Evolutionary conservation across 1,139 yeast species (phyloP).

Genomic region (Kazachstania sp.): DNA sequence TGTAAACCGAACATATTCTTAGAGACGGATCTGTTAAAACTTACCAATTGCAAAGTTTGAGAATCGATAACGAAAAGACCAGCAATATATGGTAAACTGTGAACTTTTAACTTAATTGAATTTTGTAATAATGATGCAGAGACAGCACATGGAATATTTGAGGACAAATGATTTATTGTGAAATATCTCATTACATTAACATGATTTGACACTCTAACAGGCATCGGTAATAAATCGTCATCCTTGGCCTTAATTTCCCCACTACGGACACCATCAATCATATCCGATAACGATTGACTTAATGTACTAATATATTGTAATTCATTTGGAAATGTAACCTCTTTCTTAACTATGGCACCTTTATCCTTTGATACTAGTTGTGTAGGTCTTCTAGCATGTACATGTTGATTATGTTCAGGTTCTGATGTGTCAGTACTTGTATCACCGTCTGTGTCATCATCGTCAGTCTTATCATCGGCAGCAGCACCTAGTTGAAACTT

Average conservation of each 20-base stretch:
- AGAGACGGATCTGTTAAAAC: slow-evolving; percentile 69
- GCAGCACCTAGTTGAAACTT: slow-evolving; percentile 8
- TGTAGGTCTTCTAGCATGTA: neutral
- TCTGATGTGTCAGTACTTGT: neutral
- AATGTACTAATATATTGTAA: slow-evolving; percentile 20
- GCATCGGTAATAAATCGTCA: slow-evolving; percentile 33
- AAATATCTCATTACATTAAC: slow-evolving; percentile 55
- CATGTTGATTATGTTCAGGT: neutral
- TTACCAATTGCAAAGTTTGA: slow-evolving; percentile 20
- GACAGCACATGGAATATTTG: slow-evolving; percentile 58
- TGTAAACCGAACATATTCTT: slow-evolving; percentile 67
- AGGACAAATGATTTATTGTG: slow-evolving; percentile 43
- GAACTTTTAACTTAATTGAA: slow-evolving; percentile 47
- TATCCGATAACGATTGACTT: slow-evolving; percentile 26
- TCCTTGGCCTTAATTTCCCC: slow-evolving; percentile 28
- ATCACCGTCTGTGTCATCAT: slow-evolving; percentile 3
- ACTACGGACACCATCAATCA: slow-evolving; percentile 22
- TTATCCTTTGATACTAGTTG: neutral
- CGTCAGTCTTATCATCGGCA: slow-evolving; percentile 2
- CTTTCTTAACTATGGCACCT: slow-evolving; percentile 18
- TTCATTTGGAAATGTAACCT: slow-evolving; percentile 28
- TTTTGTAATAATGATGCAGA: slow-evolving; percentile 48
- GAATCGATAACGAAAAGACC: slow-evolving; percentile 64
- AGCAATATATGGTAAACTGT: slow-evolving; percentile 76
- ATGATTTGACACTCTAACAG: slow-evolving; percentile 34